phyloP scores from a whole-genome alignment of 2,329 filamentous ascomycete genomes.

The Colletotrichum lindemuthianum region DNA sequence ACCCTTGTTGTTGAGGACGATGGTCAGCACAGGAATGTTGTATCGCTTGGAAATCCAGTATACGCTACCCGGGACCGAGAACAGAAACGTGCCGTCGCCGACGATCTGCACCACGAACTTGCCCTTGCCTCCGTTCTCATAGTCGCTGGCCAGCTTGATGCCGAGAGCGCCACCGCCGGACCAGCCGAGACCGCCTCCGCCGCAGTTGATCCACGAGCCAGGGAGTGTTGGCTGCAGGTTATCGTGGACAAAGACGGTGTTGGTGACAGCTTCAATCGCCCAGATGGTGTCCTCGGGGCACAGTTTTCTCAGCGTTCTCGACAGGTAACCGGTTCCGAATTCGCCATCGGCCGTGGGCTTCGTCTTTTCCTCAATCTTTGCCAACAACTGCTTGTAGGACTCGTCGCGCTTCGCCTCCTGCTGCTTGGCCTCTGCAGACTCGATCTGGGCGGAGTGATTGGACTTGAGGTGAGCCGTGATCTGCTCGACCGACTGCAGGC shows the following conservation, averaged over 20 bases:
- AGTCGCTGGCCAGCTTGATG: slow-evolving; percentile 74
- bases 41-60: slow-evolving; percentile 67
- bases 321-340: slow-evolving; percentile 52
- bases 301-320: slow-evolving; percentile 43
- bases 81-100: slow-evolving; percentile 67
- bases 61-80: slow-evolving; percentile 63
- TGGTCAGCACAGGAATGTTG: slow-evolving; percentile 63
- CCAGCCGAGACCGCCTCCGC: slow-evolving; percentile 84
- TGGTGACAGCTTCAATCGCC: slow-evolving; percentile 82
- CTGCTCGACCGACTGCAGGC: slow-evolving; percentile 73
- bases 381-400: slow-evolving; percentile 67
- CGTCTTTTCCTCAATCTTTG: slow-evolving; percentile 65
- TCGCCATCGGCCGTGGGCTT: slow-evolving; percentile 68
- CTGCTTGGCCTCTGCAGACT: slow-evolving; percentile 45
- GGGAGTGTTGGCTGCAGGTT: slow-evolving; percentile 75
- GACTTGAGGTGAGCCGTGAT: slow-evolving; percentile 70
- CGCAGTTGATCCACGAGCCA: slow-evolving; percentile 83
- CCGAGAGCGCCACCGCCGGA: slow-evolving; percentile 80
- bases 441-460: slow-evolving; percentile 52
- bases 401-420: slow-evolving; percentile 66
- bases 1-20: slow-evolving; percentile 68
- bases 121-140: slow-evolving; percentile 53
- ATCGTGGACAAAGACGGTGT: slow-evolving; percentile 73
- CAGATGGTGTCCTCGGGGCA: slow-evolving; percentile 70
- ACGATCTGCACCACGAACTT: slow-evolving; percentile 66